Evolutionary conservation across 345 rosid genomes (phyloP).

Genomic region (Euphorbia peplus): DNA sequence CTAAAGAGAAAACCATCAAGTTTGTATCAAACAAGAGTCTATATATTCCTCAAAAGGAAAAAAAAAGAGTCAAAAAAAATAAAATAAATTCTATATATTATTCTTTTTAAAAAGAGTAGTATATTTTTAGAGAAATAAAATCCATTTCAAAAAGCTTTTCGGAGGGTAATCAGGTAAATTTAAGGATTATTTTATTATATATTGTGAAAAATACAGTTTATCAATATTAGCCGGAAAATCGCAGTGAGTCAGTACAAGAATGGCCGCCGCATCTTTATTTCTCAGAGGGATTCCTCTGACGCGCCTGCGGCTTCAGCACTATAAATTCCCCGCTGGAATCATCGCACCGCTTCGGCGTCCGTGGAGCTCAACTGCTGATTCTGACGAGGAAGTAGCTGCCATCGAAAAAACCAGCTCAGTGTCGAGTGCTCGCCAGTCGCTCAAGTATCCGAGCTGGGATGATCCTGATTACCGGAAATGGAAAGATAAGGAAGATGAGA

Average conservation of each 20-base stretch:
- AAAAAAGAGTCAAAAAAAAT: too few species aligned
- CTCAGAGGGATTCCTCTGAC: conserved; percentile 34
- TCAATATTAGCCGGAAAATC: too few species aligned
- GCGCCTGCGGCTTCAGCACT: conserved; percentile 37
- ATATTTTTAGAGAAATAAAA: too few species aligned
- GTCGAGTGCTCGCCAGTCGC: conserved; percentile 31
- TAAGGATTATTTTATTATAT: too few species aligned
- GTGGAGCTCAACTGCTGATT: conserved; percentile 32
- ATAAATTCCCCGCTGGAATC: conserved; percentile 22
- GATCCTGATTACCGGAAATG: conserved; percentile 74
- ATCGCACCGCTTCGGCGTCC: conserved; percentile 33
- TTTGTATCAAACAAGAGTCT: too few species aligned
- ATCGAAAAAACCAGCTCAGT: conserved; percentile 28
- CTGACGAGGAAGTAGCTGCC: conserved; percentile 41
- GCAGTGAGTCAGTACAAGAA: conserved; percentile 16
- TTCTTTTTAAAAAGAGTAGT: too few species aligned
- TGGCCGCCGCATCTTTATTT: conserved; percentile 51
- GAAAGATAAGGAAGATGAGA: conserved; percentile 75
- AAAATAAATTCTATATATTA: too few species aligned
- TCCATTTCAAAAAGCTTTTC: too few species aligned
- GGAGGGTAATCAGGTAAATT: too few species aligned
- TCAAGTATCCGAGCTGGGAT: conserved; percentile 41
- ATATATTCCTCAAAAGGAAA: too few species aligned
- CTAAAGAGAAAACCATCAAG: too few species aligned
- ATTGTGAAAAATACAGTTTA: too few species aligned